These are phyloP conservation scores for Cynanchum wilfordii DNA, from an alignment of 257 asterid species.

Conservation along the genomic window DNA sequence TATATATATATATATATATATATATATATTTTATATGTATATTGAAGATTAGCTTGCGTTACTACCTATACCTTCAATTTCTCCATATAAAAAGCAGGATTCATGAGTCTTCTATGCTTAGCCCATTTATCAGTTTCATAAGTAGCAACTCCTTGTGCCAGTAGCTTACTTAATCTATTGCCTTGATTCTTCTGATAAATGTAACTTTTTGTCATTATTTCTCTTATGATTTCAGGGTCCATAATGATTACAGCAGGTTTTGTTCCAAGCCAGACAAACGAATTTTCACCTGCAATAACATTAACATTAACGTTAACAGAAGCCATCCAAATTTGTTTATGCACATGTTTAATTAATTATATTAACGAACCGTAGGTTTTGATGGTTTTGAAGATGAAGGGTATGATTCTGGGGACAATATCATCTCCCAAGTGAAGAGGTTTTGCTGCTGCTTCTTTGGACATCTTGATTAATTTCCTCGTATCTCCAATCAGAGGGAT, in stretches of 20 bases:
- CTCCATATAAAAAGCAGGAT: constrained; percentile 24
- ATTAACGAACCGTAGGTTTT: not conserved
- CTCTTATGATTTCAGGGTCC: constrained; percentile 19
- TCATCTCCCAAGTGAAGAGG: not conserved
- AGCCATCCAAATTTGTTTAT: too few species aligned
- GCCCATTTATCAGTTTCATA: constrained; percentile 24
- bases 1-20: too few species aligned
- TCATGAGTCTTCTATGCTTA: constrained; percentile 26
- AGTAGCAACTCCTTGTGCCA: constrained; percentile 16
- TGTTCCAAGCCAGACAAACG: constrained; percentile 26
- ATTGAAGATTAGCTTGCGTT: too few species aligned
- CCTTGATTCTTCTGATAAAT: constrained; percentile 17
- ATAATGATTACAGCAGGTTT: constrained; percentile 21
- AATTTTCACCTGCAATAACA: constrained; percentile 20
- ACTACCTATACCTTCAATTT: constrained; percentile 22
- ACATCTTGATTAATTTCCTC: not conserved
- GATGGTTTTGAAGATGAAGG: not conserved
- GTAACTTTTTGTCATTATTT: constrained; percentile 16
- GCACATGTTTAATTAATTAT: too few species aligned
- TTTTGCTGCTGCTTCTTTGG: not conserved
- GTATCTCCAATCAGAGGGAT: not conserved
- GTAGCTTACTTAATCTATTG: not conserved
- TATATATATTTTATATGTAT: too few species aligned
- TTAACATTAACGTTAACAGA: too few species aligned
- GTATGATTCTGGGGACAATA: not conserved